Evolutionary conservation across 1,139 yeast species (phyloP), one percentile per base, ranked within the genome.

Genomic region (Meyerozyma carpophila): DNA sequence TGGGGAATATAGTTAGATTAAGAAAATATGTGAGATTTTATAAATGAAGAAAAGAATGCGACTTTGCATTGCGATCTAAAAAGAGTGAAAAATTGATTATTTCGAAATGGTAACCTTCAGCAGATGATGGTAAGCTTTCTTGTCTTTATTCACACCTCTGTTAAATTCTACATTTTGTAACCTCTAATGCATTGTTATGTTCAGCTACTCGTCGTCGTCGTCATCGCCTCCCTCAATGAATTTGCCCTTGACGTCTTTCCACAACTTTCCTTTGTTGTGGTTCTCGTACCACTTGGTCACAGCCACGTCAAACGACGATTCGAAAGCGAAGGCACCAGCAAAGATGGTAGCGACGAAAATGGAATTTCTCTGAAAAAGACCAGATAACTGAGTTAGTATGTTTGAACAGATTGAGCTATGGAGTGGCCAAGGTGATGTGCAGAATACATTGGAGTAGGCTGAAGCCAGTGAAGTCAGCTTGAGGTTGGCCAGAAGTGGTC

Each of bases 251-350:
- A 93, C 87, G 61, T 93, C 98, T 65, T 86, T 83, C 98, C 98
- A 93, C 75, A 90, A 89, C 76, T 93, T 93, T 59, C 98, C 98
- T 65, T 77, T 77, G 82, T 93, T 93, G 75, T 85, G 88, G 68
- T 72, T 71, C 66, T 88, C 95, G 76, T 85, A 93, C 86, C 89
- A 85, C 45, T 65, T 65, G 65, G 90, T 91, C 53, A 91, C 78
- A 52, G 81, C 84, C 52, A 73, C 68, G 69, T 90, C 96, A 65
- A 90, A 91, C 60, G 79, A 81, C 50, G 73, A 84, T 75, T 93
- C 96, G 79, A 91, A 91, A 53, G 84, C 82, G 65, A 93, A 93
- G 42, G 98, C 93, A 58, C 88, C 82, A 43, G 81, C 85, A 57
- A 93, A 85, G 50, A 93, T 76, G 52, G 95, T 75, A 53, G 90